Conservation (phyloP, 257 asterid species). For the Scutellaria minor region DNA sequence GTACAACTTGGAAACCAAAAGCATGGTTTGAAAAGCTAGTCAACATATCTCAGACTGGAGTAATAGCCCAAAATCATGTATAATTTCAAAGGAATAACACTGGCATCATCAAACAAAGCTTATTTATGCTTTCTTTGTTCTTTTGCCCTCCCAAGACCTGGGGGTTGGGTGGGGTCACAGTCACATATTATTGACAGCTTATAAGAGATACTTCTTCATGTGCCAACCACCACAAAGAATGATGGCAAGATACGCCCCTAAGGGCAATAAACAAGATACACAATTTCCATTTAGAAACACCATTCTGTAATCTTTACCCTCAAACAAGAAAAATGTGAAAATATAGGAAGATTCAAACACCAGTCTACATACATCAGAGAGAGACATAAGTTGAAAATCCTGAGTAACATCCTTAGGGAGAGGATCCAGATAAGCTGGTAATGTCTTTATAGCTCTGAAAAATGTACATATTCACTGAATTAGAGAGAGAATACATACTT, state of each 20-base stretch:
- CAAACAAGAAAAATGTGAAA: slow-evolving; percentile 2
- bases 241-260: background rate
- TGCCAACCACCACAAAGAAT: slow-evolving; percentile 7
- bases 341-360: slow-evolving; percentile 11
- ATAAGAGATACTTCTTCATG: background rate
- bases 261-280: background rate
- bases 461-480: slow-evolving; percentile 35
- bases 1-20: background rate
- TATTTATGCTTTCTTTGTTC: no score
- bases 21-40: slow-evolving; percentile 12
- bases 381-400: slow-evolving; percentile 69
- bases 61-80: background rate
- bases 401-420: slow-evolving; percentile 70
- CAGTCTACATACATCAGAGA: slow-evolving; percentile 67
- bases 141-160: no score
- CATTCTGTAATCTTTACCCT: background rate
- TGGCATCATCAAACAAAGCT: slow-evolving; percentile 8
- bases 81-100: background rate
- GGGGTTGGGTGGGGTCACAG: no score
- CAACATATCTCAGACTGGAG: background rate
- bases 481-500: slow-evolving; percentile 27
- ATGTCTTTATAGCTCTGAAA: slow-evolving; percentile 72
- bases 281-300: slow-evolving; percentile 12
- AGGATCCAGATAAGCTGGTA: slow-evolving; percentile 80
- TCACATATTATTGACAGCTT: background rate